phyloP scores from a whole-genome alignment of 768 basidiomycete species.

The Lactifluus piperatus region DNA sequence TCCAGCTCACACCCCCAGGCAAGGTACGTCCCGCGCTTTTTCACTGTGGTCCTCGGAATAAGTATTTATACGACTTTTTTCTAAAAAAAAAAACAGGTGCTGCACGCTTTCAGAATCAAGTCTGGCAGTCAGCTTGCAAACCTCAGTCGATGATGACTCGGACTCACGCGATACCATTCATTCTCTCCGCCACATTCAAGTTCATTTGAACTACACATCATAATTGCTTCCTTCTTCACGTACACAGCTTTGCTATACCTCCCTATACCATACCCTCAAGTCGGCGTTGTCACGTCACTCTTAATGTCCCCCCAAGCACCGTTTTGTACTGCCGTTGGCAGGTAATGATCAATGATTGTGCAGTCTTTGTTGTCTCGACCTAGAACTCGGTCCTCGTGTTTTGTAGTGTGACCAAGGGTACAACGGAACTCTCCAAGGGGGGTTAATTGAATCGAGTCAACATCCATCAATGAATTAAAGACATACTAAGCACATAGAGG shows the following conservation, averaged over 20 bases:
- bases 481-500: background rate
- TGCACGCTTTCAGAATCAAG: constrained; percentile 7
- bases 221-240: background rate
- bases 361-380: background rate
- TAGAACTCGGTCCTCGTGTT: background rate
- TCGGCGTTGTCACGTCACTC: background rate
- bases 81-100: background rate
- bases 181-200: too few species aligned
- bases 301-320: background rate
- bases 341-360: background rate
- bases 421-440: too few species aligned
- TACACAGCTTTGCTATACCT: background rate
- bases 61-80: too few species aligned
- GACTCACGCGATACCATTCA: background rate
- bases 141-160: background rate
- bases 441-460: too few species aligned
- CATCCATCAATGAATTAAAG: background rate
- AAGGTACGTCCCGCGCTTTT: background rate
- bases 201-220: background rate
- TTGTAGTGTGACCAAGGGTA: background rate
- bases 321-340: constrained; percentile 1
- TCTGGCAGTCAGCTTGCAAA: constrained; percentile 6
- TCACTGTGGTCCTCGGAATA: too few species aligned
- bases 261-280: background rate
- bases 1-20: background rate